Evolutionary conservation across 768 basidiomycete genomes (phyloP), one percentile per base, ranked within the genome.

Genomic region (Boletellus ananas): DNA sequence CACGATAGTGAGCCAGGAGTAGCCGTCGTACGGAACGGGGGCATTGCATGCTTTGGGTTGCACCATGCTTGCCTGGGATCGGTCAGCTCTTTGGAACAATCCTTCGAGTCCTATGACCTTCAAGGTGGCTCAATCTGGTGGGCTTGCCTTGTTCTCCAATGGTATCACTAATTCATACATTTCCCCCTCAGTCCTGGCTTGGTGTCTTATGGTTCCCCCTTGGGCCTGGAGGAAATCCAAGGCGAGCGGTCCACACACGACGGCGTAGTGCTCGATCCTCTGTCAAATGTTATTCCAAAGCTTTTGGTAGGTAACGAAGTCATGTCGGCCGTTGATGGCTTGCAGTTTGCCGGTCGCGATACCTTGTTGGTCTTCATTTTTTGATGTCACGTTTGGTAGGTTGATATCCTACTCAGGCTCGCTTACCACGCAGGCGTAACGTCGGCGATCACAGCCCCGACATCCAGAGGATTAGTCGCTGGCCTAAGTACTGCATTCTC

Each of bases 261-360:
- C 47, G 84, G 84, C 1, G 68, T 71, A 38, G 76, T 78, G 75
- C 13, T 71, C 25, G 81, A 79, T 56, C 72, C 75, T 40, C 48
- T 70, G 55, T 39, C 64, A 50, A 56, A 50, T 35, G 31, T 46
- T 10, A 61, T 72, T 12, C 77, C 78, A 9, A 50, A 49, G 3
- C 54, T 78, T 33, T 49, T 72, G 13, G 66, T 58, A 3, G 72
- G 67, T 0, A 64, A 65, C 5, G 65, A 67, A n/a, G 63, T 79
- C n/a, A 69, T 79, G 20, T 74, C 74, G 31, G 91, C 87, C 9
- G 77, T 78, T 4, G 90, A 94, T 61, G 90, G 91, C 0, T 73
- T 89, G 29, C 77, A 79, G 51, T 90, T 86, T 58, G 74, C 74
- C 2, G 79, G 83, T 16, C 79, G 81, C 10, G 76, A 81, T 46